phyloP scores from a whole-genome alignment of 306 rosid genomes.

The Rosa chinensis region DNA sequence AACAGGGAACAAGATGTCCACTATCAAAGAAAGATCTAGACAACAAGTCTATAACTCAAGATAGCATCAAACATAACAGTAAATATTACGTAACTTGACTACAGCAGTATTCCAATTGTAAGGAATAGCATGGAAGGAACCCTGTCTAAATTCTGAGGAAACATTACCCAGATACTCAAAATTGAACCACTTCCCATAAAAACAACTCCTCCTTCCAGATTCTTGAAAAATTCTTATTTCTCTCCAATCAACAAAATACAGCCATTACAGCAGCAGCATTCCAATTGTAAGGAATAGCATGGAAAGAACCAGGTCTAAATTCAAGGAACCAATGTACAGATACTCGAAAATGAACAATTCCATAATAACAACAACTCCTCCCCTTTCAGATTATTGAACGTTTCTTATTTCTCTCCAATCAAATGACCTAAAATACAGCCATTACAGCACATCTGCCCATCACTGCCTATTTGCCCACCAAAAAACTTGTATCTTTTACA shows the following conservation, averaged over 20 bases:
- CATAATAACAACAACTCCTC: background rate
- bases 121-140: background rate
- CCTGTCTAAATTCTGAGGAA: background rate
- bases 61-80: background rate
- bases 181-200: background rate
- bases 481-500: background rate
- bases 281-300: too few relatives aligned
- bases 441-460: background rate
- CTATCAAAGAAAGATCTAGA: background rate
- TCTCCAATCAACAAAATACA: background rate
- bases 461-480: background rate
- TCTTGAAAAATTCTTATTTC: background rate
- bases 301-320: background rate
- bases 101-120: background rate
- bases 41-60: background rate
- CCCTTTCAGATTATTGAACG: background rate
- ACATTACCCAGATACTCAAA: background rate
- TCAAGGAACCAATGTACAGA: background rate
- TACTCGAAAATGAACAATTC: background rate
- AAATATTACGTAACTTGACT: background rate
- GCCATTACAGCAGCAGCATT: background rate
- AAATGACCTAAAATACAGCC: background rate
- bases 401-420: background rate
- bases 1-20: background rate
- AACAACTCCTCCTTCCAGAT: background rate